Evolutionary conservation across 768 basidiomycete genomes (phyloP), one percentile per base, ranked within the genome.

Genomic region (Tremella yokohamensis): DNA sequence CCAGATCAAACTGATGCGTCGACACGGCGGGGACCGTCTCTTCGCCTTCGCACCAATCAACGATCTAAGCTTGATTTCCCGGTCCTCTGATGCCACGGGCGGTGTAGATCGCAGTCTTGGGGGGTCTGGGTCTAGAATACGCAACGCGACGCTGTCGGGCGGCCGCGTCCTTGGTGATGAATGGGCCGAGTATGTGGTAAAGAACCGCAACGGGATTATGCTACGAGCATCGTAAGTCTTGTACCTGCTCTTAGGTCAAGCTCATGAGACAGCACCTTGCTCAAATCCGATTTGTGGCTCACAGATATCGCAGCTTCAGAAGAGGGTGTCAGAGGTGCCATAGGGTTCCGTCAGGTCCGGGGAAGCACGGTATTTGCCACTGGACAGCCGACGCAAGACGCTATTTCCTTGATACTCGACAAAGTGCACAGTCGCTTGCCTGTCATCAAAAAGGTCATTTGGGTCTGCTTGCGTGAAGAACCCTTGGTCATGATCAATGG

Each of bases 121-220:
- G n/a, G 83, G 82, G 72, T 84, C 84, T 74, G 38, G 52, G 56
- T 54, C 16, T 13, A 49, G 62, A 86, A 88, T 58, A 18, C 61
- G 85, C 87, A 66, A 82, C 85, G 11, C 85, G 83, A 34, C 87
- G 86, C 57, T 78, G 83, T 19, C 71, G 37, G 90, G 90, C 9
- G 90, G 89, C 0, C 88, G 87, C 70, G 84, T 96, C 44, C 79
- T 93, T 1, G 94, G 91, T 3, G 93, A 97, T 71, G 96, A 99
- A 74, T 98, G 90, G 79, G 90, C 90, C 2, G 88, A 89, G 40
- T 89, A 93, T 73, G 90, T 98, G 45, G 85, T 99, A 29, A 87
- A 87, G 85, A 88, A 92, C 70, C 87, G 96, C 11, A 87, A 84
- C 58, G 96, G 96, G 0, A 90, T 99, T 72, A 96, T 98, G 68